Evolutionary conservation across 805 yeast species (phyloP), one percentile per base, ranked within the genome.

Genomic region (Metschnikowia rubicola): DNA sequence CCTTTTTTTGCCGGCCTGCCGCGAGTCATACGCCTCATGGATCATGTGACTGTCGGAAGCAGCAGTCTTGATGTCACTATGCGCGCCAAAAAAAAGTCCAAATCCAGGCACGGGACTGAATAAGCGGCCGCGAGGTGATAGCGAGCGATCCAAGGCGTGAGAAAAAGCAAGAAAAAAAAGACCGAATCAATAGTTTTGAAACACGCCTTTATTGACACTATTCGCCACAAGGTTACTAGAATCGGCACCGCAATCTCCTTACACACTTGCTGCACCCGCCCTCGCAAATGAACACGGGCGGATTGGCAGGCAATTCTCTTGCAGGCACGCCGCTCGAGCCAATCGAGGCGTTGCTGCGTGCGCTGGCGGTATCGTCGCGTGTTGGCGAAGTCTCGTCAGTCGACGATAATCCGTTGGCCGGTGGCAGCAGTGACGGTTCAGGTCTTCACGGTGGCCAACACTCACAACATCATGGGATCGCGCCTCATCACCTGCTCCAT

Each of bases 341-440:
- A 10, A 46, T 53, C 36, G 55, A 52, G 37, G 53, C 52, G 8
- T 41, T 53, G 34, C 48, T 44, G 48, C 51, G 57, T 13, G 38
- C 50, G 15, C 52, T 30, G 48, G 43, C 43, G 6, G 44, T 41
- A 6, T 28, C 53, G 12, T 36, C 57, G 9, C 47, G 54, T 8
- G 55, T 47, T 7, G 49, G 49, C 5, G 41, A 46, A 11, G 51
- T 49, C n/a, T 43, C 51, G 3, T 38, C 43, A 17, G 46, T 52
- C 29, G 51, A 50, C 31, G 48, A 47, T 12, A 43, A 34, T 21
- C 40, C 48, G 30, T 30, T 47, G 41, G 28, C 37, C 8, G 35
- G 37, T 3, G 8, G 40, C 11, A 29, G 30, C 37, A n/a, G 30
- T n/a, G 42, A 41, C 36, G 47, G 35, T 10, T 31, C 44, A 5